Evolutionary conservation across 768 basidiomycete species (phyloP), one percentile per base, ranked within the genome.

Genomic region (Infundibulicybe gibba): DNA sequence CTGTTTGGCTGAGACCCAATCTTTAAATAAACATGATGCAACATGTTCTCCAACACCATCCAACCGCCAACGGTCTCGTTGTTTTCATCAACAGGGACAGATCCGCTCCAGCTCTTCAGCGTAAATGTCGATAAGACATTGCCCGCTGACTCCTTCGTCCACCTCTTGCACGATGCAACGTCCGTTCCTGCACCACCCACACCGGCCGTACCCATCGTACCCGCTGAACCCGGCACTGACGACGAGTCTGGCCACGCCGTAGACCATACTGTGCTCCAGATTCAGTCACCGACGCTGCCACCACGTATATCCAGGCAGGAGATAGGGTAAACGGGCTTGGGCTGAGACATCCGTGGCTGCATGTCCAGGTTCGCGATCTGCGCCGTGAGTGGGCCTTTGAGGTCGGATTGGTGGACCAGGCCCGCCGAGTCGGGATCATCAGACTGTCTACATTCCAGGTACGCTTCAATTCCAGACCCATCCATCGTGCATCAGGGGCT

Each of bases 391-490:
- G 85, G 85, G 75, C 82, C 13, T 80, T 90, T 51, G 87, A 90
- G 64, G 71, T 89, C 14, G 88, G 87, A 5, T 55, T 91, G 21
- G 78, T 82, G 45, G 89, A 91, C 67, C 74, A 73, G 45, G 61
- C 63, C 11, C 80, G 81, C 12, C 71, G 76, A 48, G 68, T 68
- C 51, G 88, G 89, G 2, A 61, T 77, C 43, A 60, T 89, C 32
- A 72, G 88, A 31, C 76, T 82, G 53, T 87, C 87, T 17, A 90
- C 90, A 5, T 91, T 91, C 53, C 89, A 90, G 85, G 89, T 91
- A 53, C 58, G 57, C 58, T 50, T 53, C 47, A 32, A 35, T 8
- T 43, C 40, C 39, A 30, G 14, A 25, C 51, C 25, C 48, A 32
- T 41, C 16, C 34, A 32, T 42, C 40, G n/a, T n/a, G n/a, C n/a